Base-by-base conservation (phyloP, 2,329 filamentous ascomycete species). In the Didymella sp. region DNA sequence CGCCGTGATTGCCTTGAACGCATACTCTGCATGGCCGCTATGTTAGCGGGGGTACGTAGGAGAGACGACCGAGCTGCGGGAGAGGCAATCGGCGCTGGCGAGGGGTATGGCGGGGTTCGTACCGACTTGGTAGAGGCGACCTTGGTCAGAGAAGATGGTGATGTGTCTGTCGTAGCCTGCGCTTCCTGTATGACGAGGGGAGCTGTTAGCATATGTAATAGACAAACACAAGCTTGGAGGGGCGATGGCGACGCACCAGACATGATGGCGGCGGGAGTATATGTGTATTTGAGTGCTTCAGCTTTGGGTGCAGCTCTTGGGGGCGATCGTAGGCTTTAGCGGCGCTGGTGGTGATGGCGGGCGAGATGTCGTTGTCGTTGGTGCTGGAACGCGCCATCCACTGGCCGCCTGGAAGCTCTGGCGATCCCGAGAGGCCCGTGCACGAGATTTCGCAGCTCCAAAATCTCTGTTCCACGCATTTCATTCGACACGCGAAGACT, bases 111-210 rank as follows among this genome's bases (percentile, higher is more conserved):
- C 42, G 53, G 59, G 53, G 33, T 60, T 51, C 92, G 75, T 86
- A 98, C 95, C 95, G 79, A 99, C 95, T 97, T 99, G 95, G 79
- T 98, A 99, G 78, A 99, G 84, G 78, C 95, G 89, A 75, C 95
- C 95, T 82, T 97, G 93, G 79, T 99, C 95, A 61, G 95, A 97
- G 84, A 99, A 99, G 85, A 99, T 98, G 77, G 95, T 99, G 75
- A 99, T 99, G 81, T 99, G 95, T 84, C 95, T 88, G 81, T 99
- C 95, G 82, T 96, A 98, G 75, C 92, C 93, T 80, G 73, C 72
- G 67, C 72, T 76, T 72, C 72, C 72, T 75, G 42, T 53, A 69
- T 56, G 49, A 49, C 49, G 64, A 50, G 57, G 58, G 58, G 41
- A 59, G 62, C 57, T 63, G 71, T 75, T 66, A 75, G 73, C 69